Base-by-base conservation (phyloP, 2,329 filamentous ascomycete species). In the Ilyonectria destructans region DNA sequence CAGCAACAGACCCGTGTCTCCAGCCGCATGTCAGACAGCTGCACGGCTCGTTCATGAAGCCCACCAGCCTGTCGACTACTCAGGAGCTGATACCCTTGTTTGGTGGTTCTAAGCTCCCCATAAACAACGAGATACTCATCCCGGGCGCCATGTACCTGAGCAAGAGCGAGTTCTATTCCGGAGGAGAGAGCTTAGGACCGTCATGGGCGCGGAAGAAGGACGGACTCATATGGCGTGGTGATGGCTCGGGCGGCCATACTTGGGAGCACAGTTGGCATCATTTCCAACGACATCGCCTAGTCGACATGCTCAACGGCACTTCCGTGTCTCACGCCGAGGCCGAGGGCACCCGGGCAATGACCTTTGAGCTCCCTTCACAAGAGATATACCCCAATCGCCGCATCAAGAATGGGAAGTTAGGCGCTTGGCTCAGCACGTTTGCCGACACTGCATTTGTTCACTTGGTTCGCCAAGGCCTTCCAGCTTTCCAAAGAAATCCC, bases 251-350 rank as follows among this genome's bases (percentile, higher is more conserved):
- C 3, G 90, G 90, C 1, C 82, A 84, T 26, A 79, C 84, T 55
- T 80, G 80, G 62, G 74, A 75, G n/a, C 77, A 89, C 49, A 92
- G 87, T 68, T 94, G 91, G 91, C 84, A 84, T 35, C 87, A 88
- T 37, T 92, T 93, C 73, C 91, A 93, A 68, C 89, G 91, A 15
- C 91, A 92, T 73, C 89, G 92, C 4, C 88, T 93, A 64, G 82
- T 93, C 23, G 84, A 90, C 66, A 91, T 93, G 89, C 82, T 92
- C 54, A 93, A 93, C 73, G 86, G 86, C 8, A 91, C 89, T 1
- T 85, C 83, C 19, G 87, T 91, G 21, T 77, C 78, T 31, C 74
- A 79, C 8, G 82, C 86, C 31, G 87, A 91, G 74, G 74, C 79
- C 45, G 75, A 78, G 15, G 77, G 73, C 43, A 71, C 78, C 51